phyloP scores from a whole-genome alignment of 83 land plant species.

The Larix sibirica region DNA sequence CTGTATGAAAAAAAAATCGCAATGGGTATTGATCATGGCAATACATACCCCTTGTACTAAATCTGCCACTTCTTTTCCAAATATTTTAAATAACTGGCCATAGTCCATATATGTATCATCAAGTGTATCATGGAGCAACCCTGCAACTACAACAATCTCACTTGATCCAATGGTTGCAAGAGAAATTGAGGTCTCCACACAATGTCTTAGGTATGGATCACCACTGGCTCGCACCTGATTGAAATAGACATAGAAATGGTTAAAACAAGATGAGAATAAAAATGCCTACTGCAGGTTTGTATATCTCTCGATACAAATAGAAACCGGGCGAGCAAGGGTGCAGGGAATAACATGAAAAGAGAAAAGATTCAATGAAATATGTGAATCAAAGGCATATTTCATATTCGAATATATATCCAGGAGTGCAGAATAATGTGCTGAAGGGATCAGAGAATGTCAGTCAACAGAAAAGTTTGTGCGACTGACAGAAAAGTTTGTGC shows the following conservation, averaged over 20 bases:
- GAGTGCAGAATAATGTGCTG: too few species aligned
- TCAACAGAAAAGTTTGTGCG: too few species aligned
- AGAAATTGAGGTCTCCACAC: slow-evolving; percentile 87
- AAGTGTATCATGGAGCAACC: slow-evolving; percentile 92
- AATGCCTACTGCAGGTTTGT: too few species aligned
- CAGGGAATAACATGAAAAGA: too few species aligned
- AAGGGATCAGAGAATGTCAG: too few species aligned
- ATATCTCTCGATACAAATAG: too few species aligned
- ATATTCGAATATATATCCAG: too few species aligned
- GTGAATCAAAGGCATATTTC: too few species aligned
- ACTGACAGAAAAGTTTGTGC: too few species aligned
- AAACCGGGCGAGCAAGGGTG: too few species aligned
- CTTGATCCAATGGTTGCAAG: slow-evolving; percentile 86
- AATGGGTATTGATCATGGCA: background rate
- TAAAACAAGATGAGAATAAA: background rate
- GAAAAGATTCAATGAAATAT: too few species aligned
- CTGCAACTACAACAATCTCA: slow-evolving; percentile 89
- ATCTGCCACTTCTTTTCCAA: slow-evolving; percentile 89
- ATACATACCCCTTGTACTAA: slow-evolving; percentile 77
- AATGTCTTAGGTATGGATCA: slow-evolving; percentile 88
- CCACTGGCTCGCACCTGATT: slow-evolving; percentile 88
- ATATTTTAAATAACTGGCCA: slow-evolving; percentile 49
- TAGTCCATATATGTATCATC: slow-evolving; percentile 79
- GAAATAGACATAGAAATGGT: slow-evolving; percentile 14
- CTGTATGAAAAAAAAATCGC: background rate